These are phyloP conservation scores for Termitomyces sp. DNA, from an alignment of 1,284 basidiomycete species.

Conservation along the genomic window DNA sequence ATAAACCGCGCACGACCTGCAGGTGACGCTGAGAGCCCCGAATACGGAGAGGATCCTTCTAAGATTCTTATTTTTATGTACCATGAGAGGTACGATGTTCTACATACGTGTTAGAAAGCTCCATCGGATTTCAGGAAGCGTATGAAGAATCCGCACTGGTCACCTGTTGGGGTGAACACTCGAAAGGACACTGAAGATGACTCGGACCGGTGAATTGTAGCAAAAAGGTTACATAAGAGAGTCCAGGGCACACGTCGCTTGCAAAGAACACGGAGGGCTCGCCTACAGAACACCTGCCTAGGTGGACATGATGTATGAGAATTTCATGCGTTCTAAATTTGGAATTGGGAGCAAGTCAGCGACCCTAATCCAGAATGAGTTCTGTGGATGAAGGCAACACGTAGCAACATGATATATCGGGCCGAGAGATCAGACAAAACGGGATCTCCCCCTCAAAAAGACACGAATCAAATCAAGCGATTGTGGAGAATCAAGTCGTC, in stretches of 20 bases:
- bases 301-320: not conserved
- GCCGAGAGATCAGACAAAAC: no score
- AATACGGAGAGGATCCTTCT: not conserved
- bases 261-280: not conserved
- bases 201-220: not conserved
- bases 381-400: not conserved
- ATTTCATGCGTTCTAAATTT: not conserved
- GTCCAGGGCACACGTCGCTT: not conserved
- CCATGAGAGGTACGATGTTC: not conserved
- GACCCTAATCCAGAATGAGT: not conserved
- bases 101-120: not conserved
- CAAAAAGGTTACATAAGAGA: not conserved
- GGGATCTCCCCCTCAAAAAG: no score
- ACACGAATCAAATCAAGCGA: not conserved
- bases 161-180: not conserved
- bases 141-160: not conserved
- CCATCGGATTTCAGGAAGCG: not conserved
- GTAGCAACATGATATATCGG: not conserved
- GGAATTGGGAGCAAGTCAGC: not conserved
- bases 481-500: not conserved
- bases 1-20: constrained; percentile 2
- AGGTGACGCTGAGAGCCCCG: constrained; percentile 3
- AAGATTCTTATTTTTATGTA: not conserved
- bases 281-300: not conserved
- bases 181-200: not conserved